phyloP scores from a whole-genome alignment of 306 rosid species.

The Quercus glauca region DNA sequence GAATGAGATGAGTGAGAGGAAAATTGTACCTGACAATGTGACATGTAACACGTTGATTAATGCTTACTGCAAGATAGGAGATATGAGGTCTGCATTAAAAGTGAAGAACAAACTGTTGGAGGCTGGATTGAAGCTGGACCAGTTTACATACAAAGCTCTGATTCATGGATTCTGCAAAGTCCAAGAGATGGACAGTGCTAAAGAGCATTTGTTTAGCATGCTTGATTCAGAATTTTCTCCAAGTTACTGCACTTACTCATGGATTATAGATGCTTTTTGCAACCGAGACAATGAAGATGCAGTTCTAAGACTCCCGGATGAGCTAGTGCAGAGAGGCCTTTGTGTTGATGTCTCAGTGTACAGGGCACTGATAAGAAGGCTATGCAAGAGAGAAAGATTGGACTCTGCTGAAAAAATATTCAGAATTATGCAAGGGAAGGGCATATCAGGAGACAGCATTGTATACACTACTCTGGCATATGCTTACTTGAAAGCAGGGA shows the following conservation, averaged over 20 bases:
- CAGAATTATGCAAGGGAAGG: conserved; percentile 48
- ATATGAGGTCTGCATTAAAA: conserved; percentile 69
- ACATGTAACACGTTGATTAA: conserved; percentile 89
- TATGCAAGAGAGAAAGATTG: conserved; percentile 59
- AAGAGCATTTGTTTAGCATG: conserved; percentile 61
- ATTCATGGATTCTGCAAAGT: conserved; percentile 76
- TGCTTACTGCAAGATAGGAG: conserved; percentile 84
- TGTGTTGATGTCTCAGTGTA: conserved; percentile 62
- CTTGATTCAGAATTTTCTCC: conserved; percentile 66
- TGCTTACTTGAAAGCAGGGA: conserved; percentile 71
- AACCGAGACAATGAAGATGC: conserved; percentile 53
- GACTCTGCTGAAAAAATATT: conserved; percentile 60
- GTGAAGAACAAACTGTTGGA: conserved; percentile 77
- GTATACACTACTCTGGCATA: conserved; percentile 65
- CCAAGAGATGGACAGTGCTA: conserved; percentile 56
- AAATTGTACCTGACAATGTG: conserved; percentile 70
- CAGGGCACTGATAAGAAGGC: conserved; percentile 78
- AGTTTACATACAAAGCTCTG: conserved; percentile 72
- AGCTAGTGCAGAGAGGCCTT: conserved; percentile 54
- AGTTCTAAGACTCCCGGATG: conserved; percentile 54
- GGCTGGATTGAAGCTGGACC: conserved; percentile 69
- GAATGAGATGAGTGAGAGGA: conserved; percentile 74
- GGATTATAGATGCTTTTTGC: conserved; percentile 76
- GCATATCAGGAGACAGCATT: conserved; percentile 63
- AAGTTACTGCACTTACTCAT: conserved; percentile 61